Evolutionary conservation across 1,284 basidiomycete species (phyloP).

Genomic region (Malassezia nana): DNA sequence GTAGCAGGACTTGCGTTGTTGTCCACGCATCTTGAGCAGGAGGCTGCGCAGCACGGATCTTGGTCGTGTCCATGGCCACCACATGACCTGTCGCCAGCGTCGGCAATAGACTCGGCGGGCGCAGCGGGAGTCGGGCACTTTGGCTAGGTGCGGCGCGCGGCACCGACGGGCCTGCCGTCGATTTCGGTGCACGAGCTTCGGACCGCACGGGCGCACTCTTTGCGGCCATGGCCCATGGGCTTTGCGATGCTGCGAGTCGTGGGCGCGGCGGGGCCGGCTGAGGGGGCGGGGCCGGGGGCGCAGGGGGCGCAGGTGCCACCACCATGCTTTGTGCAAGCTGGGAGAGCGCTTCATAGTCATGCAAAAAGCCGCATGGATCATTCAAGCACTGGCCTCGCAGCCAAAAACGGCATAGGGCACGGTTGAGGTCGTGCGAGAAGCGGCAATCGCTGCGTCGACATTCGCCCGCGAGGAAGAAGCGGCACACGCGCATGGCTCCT

Average conservation of each 20-base stretch:
- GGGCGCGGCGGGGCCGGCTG: slow-evolving; percentile 6
- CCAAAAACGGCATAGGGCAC: slow-evolving; percentile 91
- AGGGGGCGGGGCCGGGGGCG: slow-evolving; percentile 9
- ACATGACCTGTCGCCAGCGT: slow-evolving; percentile 56
- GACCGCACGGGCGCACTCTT: neutral
- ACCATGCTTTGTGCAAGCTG: slow-evolving; percentile 52
- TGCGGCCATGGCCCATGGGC: slow-evolving; percentile 34
- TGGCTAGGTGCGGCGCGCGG: neutral
- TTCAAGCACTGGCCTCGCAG: slow-evolving; percentile 66
- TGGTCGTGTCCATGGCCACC: slow-evolving; percentile 10
- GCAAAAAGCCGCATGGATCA: slow-evolving; percentile 45
- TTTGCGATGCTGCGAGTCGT: slow-evolving; percentile 23
- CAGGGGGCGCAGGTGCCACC: slow-evolving; percentile 52
- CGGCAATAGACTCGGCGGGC: slow-evolving; percentile 70
- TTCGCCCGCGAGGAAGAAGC: slow-evolving; percentile 92
- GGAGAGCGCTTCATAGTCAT: slow-evolving; percentile 55
- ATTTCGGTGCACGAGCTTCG: neutral
- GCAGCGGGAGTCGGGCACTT: slow-evolving; percentile 55
- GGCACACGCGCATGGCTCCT: slow-evolving; percentile 58
- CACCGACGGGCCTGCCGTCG: neutral
- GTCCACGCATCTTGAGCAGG: neutral
- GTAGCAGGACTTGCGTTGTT: slow-evolving; percentile 60
- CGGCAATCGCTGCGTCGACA: slow-evolving; percentile 90
- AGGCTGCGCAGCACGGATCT: slow-evolving; percentile 7
- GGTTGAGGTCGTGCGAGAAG: slow-evolving; percentile 56